phyloP scores from a whole-genome alignment of 768 basidiomycete species.

The Naganishia randhawae region DNA sequence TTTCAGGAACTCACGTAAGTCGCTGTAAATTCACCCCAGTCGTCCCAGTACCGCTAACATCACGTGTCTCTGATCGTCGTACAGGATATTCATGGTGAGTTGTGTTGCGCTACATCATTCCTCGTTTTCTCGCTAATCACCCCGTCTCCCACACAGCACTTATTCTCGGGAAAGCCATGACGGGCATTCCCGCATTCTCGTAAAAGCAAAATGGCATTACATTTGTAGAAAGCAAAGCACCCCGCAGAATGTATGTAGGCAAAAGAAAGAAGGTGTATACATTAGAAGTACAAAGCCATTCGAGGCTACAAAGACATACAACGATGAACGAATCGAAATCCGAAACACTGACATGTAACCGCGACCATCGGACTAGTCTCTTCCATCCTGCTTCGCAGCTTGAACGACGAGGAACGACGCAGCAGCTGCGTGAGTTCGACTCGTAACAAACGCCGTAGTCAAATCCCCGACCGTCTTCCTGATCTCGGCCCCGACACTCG shows the following conservation, averaged over 20 bases:
- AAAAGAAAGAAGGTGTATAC: constrained; percentile 8
- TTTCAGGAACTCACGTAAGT: constrained; percentile 62
- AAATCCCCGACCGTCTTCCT: constrained; percentile 82
- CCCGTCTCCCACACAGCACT: constrained; percentile 56
- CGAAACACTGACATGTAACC: not conserved
- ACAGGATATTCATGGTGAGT: constrained; percentile 47
- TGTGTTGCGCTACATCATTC: constrained; percentile 52
- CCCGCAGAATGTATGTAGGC: not conserved
- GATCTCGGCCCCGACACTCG: constrained; percentile 60
- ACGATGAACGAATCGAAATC: not conserved
- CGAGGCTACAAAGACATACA: constrained; percentile 10
- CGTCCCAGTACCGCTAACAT: not conserved
- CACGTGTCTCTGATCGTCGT: not conserved
- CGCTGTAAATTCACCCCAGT: not conserved
- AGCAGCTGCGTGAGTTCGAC: constrained; percentile 47
- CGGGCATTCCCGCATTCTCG: constrained; percentile 76
- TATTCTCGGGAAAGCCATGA: constrained; percentile 88
- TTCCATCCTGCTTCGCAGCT: constrained; percentile 31
- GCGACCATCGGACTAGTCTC: not conserved
- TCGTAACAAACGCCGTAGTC: constrained; percentile 68
- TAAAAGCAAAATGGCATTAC: constrained; percentile 4
- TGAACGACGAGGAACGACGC: constrained; percentile 52
- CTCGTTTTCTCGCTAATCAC: not conserved
- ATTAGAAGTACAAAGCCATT: not conserved
- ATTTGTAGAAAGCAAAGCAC: not conserved